Evolutionary conservation across 2,329 filamentous ascomycete genomes (phyloP), one percentile per base, ranked within the genome.

Genomic region (Xylariomycetidae sp.): DNA sequence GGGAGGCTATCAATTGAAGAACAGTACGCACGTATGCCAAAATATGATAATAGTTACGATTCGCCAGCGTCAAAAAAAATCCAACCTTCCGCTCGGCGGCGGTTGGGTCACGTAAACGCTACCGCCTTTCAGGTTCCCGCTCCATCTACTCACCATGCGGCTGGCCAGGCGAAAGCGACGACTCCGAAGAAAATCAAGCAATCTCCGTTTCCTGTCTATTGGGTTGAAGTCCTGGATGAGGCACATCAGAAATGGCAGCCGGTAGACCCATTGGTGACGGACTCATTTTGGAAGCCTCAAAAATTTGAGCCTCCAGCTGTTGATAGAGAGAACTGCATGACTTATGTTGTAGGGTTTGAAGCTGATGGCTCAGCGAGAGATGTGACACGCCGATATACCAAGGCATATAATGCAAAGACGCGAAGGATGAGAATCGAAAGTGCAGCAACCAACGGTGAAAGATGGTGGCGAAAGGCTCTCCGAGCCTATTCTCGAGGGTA

Each of bases 201-300:
- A 51, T 89, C 88, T 0, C 60, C 76, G 0, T 86, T 82, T 50
- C 92, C 92, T 0, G 72, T 97, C 3, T 97, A 88, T 55, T 98
- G 92, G 92, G 82, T 96, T 1, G 92, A 98, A 62, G 82, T 87
- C 4, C 85, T 95, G 44, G 89, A 96, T 43, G 69, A 80, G 33
- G 84, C 85, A 1, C 78, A 88, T 44, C 86, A 96, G 54, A 94
- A 88, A 65, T 98, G 92, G 92, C 77, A 95, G 35, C 75, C 88
- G 0, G 77, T 92, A 23, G 92, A 98, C 54, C 80, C 89, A 0
- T 61, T 96, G 0, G 88, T 92, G 2, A 94, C 89, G 0, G 72
- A 77, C 35, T 84, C 44, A 0, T 78, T 94, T 34, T 86, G 81
- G 54, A 88, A 85, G 40, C 77, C 87, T 0, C 73, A 71, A 18